These are phyloP conservation scores for Hyaloperonospora brassicae DNA, from an alignment of 352 stramenopile genomes.

Conservation along the genomic window DNA sequence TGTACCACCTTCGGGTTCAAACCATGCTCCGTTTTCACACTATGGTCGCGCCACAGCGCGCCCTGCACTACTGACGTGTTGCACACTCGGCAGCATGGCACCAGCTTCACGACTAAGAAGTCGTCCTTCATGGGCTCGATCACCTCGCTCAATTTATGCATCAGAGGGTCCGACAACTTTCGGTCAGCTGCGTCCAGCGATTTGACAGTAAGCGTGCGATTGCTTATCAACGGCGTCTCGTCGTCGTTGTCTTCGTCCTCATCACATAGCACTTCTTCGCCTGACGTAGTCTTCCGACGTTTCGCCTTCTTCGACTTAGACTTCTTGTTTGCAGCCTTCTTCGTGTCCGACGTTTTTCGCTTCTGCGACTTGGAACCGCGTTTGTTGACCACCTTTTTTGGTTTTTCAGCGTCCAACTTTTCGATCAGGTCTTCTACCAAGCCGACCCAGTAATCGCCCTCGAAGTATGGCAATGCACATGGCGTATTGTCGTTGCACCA, in stretches of 20 bases:
- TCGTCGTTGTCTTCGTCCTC: constrained; percentile 46
- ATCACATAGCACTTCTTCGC: constrained; percentile 30
- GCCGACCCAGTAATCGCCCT: constrained; percentile 85
- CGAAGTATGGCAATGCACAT: constrained; percentile 78
- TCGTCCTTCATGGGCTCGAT: constrained; percentile 89
- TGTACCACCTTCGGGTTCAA: constrained; percentile 63
- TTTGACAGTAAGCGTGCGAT: constrained; percentile 30
- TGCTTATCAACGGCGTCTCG: constrained; percentile 8
- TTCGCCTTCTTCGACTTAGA: constrained; percentile 78
- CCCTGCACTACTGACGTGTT: constrained; percentile 70
- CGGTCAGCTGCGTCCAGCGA: constrained; percentile 60
- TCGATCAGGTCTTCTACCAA: constrained; percentile 84
- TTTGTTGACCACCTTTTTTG: constrained; percentile 58
- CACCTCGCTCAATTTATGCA: constrained; percentile 81
- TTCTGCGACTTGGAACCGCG: constrained; percentile 44
- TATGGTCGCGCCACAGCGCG: constrained; percentile 53
- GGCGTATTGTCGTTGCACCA: constrained; percentile 85
- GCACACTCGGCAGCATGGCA: constrained; percentile 77
- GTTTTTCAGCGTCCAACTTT: constrained; percentile 82
- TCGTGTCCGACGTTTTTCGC: constrained; percentile 56
- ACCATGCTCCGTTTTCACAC: constrained; percentile 50
- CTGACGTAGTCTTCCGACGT: constrained; percentile 40
- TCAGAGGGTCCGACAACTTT: constrained; percentile 66
- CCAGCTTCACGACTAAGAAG: constrained; percentile 82
- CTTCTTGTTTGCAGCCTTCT: constrained; percentile 61